phyloP scores from a whole-genome alignment of 2,329 filamentous ascomycete species.

The Tolypocladium guangdongense region DNA sequence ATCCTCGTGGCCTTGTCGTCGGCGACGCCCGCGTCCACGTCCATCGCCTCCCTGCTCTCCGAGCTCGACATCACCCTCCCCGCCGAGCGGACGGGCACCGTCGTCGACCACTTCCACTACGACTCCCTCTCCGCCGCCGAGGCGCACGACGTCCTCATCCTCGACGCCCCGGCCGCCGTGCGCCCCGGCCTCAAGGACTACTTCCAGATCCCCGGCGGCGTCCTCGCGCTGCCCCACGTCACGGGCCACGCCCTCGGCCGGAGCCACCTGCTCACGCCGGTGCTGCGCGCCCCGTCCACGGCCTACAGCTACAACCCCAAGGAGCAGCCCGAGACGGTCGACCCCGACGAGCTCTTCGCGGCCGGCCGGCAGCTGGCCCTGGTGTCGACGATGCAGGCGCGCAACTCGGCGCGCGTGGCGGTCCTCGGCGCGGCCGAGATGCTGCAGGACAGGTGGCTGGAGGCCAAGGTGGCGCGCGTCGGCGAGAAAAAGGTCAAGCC shows the following conservation, averaged over 20 bases:
- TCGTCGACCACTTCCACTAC: constrained; percentile 95
- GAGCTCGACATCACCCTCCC: constrained; percentile 88
- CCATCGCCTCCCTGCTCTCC: constrained; percentile 66
- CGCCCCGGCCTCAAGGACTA: constrained; percentile 64
- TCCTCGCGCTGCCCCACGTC: constrained; percentile 72
- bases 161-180: constrained; percentile 55
- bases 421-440: constrained; percentile 80
- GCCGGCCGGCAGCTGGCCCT: constrained; percentile 74
- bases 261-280: constrained; percentile 64
- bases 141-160: constrained; percentile 76
- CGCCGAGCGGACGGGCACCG: constrained; percentile 68
- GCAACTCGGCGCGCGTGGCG: constrained; percentile 84
- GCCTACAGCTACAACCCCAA: constrained; percentile 93
- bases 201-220: constrained; percentile 46
- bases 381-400: constrained; percentile 78
- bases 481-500: constrained; percentile 46
- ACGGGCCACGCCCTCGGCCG: constrained; percentile 75
- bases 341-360: constrained; percentile 69
- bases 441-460: constrained; percentile 82
- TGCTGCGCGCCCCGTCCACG: constrained; percentile 72
- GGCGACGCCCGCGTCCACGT: constrained; percentile 55
- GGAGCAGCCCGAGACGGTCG: constrained; percentile 58
- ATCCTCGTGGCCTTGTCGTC: constrained; percentile 77
- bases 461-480: constrained; percentile 60
- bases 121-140: constrained; percentile 67